Evolutionary conservation across 2,329 filamentous ascomycete genomes (phyloP), one percentile per base, ranked within the genome.

Genomic region (Blastomyces emzantsi): DNA sequence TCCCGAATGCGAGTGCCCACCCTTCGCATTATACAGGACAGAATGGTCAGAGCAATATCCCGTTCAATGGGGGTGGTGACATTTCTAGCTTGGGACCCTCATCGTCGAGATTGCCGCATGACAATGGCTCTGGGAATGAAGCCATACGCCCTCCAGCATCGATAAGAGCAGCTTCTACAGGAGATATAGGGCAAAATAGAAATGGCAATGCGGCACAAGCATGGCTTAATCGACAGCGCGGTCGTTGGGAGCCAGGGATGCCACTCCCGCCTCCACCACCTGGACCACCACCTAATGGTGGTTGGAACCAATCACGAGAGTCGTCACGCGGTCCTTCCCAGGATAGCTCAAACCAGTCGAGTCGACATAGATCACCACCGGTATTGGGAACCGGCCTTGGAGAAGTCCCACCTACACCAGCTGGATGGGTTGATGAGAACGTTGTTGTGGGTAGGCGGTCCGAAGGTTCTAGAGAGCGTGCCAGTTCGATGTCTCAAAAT

Each of bases 241-340:
- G 62, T 66, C 66, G 73, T 59, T 80, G 78, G 78, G 74, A 71
- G 58, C 75, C 76, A 25, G 78, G 78, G 25, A 79, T 80, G 77
- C 77, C 78, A 36, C 73, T 80, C 41, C 78, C 78, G 36, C 78
- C 78, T 45, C 78, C 78, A 11, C 78, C 78, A 60, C 78, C 78
- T 43, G 77, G 78, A 1, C 78, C 78, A 30, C 78, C 78, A 22
- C 78, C 78, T 4, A 66, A 71, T 51, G 67, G 41, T 51, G 22
- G n/a, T 17, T 30, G n/a, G 19, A 33, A 39, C 25, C 43, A 49
- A 43, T 51, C 41, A 13, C 39, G 56, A 22, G 45, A 47, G n/a
- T 60, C 62, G 28, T 60, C 54, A 9, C 33, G 45, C 41, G 62
- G 30, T 2, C 56, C 43, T 28, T 59, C 56, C 5, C 58, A 60